Conservation (phyloP, 345 rosid genomes). For the Eutrema yunnanense region DNA sequence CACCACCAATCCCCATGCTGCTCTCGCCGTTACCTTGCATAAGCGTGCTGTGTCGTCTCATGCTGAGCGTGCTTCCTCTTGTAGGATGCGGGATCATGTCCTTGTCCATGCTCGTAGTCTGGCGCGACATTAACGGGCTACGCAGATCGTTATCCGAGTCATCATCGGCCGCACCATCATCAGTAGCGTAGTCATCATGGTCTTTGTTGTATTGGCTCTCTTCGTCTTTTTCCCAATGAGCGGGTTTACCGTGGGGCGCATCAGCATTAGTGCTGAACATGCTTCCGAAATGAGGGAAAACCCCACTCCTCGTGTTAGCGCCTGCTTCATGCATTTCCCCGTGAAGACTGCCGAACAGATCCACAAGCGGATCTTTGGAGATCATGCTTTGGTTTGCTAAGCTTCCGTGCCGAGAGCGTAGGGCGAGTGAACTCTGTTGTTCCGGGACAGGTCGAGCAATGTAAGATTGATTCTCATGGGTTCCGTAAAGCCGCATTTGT, state of each 20-base stretch:
- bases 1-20: conserved; percentile 87
- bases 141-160: conserved; percentile 75
- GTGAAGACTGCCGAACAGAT: conserved; percentile 84
- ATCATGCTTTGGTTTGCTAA: conserved; percentile 55
- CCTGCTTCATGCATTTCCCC: conserved; percentile 81
- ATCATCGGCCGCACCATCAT: conserved; percentile 42
- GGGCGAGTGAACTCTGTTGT: conserved; percentile 62
- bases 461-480: conserved; percentile 85
- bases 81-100: conserved; percentile 54
- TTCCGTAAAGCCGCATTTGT: conserved; percentile 62
- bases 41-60: conserved; percentile 69
- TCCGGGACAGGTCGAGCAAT: conserved; percentile 80
- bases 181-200: conserved; percentile 55
- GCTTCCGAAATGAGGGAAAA: conserved; percentile 84
- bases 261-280: conserved; percentile 71
- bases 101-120: conserved; percentile 78
- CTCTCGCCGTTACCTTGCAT: conserved; percentile 57
- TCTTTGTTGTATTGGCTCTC: conserved; percentile 73
- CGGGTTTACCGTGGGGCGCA: no score
- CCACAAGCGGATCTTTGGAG: conserved; percentile 90
- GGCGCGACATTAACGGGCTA: conserved; percentile 87
- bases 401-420: conserved; percentile 86
- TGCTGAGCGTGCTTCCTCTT: conserved; percentile 56
- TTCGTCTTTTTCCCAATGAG: conserved; percentile 58
- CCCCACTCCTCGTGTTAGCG: conserved; percentile 69